Conservation (phyloP, 2,329 filamentous ascomycete species). For the Penicillium sp. region DNA sequence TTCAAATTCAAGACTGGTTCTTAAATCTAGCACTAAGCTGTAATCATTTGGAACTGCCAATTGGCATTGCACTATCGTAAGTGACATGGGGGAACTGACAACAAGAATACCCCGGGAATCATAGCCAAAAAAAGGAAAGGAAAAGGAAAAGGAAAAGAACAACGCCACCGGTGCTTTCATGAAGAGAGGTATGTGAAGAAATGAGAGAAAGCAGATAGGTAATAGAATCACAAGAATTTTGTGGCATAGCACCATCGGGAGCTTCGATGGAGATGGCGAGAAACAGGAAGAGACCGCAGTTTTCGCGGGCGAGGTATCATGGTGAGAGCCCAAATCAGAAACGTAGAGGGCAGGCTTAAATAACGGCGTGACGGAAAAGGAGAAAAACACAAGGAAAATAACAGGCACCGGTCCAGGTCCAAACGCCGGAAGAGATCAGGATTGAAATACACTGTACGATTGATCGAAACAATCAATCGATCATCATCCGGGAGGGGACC, state of each 20-base stretch:
- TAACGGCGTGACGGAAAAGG: constrained; percentile 44
- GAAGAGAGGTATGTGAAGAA: constrained; percentile 21
- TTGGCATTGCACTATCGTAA: constrained; percentile 24
- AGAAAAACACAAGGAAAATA: constrained; percentile 31
- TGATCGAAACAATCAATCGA: constrained; percentile 37
- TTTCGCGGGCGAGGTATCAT: constrained; percentile 37
- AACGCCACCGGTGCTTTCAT: constrained; percentile 31
- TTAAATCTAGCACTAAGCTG: constrained; percentile 12
- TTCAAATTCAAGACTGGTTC: background rate
- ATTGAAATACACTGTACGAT: constrained; percentile 15
- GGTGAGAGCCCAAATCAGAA: constrained; percentile 23
- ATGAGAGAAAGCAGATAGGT: constrained; percentile 13
- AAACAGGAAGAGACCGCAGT: constrained; percentile 20
- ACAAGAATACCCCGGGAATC: constrained; percentile 22
- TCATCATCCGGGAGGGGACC: constrained; percentile 50
- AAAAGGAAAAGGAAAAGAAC: constrained; percentile 5
- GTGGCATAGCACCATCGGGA: background rate
- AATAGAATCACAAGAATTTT: constrained; percentile 29
- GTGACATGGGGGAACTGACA: constrained; percentile 19
- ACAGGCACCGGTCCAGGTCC: constrained; percentile 15
- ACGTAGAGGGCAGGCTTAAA: constrained; percentile 24
- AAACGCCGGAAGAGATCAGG: constrained; percentile 18
- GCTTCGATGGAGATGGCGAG: constrained; percentile 6
- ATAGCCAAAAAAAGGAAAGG: constrained; percentile 15
- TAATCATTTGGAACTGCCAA: constrained; percentile 16